Evolutionary conservation across 441 rosid genomes (phyloP).

Genomic region (Syzygium syzygioides): DNA sequence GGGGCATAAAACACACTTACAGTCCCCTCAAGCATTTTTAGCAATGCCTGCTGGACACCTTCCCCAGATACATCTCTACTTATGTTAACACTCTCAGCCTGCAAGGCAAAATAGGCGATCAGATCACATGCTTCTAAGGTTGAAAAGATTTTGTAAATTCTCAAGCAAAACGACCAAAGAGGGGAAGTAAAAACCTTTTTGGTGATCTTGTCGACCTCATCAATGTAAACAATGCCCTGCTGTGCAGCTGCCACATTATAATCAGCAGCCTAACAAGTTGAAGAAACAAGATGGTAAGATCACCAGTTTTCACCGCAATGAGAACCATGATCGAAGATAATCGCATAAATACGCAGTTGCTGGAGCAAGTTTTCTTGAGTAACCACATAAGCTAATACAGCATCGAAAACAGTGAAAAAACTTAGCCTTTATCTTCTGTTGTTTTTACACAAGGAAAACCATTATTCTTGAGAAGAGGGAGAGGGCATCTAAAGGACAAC

Average conservation of each 20-base stretch:
- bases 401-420: neutral
- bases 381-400: neutral
- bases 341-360: neutral
- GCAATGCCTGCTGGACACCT: slow-evolving; percentile 95
- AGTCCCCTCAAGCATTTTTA: slow-evolving; percentile 99
- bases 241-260: slow-evolving; percentile 98
- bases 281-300: neutral
- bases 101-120: slow-evolving; percentile 19
- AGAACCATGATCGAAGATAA: neutral
- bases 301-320: neutral
- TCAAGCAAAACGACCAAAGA: neutral
- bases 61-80: slow-evolving; percentile 99
- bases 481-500: neutral
- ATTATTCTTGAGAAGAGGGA: neutral
- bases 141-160: neutral
- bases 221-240: slow-evolving; percentile 97
- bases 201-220: slow-evolving; percentile 98
- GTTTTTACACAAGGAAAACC: neutral
- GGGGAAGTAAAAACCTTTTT: slow-evolving; percentile 53
- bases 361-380: neutral
- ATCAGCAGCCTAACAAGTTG: slow-evolving; percentile 66
- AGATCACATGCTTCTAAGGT: neutral
- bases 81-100: slow-evolving; percentile 96
- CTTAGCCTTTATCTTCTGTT: neutral
- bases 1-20: slow-evolving; percentile 42